Conservation (phyloP, 116 monocot species). For the Zostera marina region DNA sequence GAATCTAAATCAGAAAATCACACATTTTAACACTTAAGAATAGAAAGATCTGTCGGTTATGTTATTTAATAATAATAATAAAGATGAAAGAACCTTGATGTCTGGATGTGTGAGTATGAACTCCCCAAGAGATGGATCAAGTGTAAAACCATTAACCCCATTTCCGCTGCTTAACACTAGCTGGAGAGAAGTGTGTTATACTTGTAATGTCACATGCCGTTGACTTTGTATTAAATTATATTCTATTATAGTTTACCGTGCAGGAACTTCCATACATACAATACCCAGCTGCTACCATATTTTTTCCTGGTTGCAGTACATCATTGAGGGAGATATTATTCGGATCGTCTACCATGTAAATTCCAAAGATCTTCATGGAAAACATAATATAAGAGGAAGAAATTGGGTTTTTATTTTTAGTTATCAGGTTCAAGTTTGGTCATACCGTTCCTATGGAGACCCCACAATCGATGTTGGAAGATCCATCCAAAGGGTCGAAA, state of each 20-base stretch:
- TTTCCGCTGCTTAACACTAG: constrained; percentile 56
- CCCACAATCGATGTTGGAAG: constrained; percentile 96
- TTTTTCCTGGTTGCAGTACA: constrained; percentile 71
- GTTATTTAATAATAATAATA: background rate
- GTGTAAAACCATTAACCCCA: constrained; percentile 75
- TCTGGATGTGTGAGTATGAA: constrained; percentile 74
- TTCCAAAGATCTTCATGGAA: constrained; percentile 65
- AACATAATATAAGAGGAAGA: background rate
- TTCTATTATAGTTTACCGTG: constrained; percentile 30
- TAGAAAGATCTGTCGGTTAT: background rate
- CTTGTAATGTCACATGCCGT: too few species aligned
- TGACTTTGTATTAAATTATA: too few species aligned
- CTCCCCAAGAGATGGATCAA: constrained; percentile 83
- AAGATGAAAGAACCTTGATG: constrained; percentile 30
- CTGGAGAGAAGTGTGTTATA: too few species aligned
- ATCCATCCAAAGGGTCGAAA: constrained; percentile 97
- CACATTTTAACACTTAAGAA: background rate
- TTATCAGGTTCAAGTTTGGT: background rate
- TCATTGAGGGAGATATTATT: constrained; percentile 47
- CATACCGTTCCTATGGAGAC: constrained; percentile 96
- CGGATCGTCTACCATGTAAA: constrained; percentile 59
- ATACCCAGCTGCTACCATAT: constrained; percentile 95
- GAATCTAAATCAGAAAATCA: constrained; percentile 38
- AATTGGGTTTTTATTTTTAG: too few species aligned
- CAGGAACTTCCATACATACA: constrained; percentile 99